Evolutionary conservation across 2,329 filamentous ascomycete species (phyloP).

Genomic region (Lachnellula arida): DNA sequence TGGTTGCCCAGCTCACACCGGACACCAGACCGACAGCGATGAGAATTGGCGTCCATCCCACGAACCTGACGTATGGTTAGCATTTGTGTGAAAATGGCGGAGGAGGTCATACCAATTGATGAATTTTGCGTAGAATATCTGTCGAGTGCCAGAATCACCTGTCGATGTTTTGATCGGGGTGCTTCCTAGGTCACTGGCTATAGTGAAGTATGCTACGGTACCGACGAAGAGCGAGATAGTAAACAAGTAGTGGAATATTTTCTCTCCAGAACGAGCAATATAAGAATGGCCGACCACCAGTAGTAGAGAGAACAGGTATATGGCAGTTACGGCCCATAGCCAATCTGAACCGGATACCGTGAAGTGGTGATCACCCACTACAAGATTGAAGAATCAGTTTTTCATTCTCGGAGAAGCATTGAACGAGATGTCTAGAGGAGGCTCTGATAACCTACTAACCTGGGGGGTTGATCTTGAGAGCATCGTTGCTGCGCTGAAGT

Average conservation of each 20-base stretch:
- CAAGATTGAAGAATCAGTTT: not conserved
- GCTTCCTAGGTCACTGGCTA: slow-evolving; percentile 61
- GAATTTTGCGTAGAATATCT: slow-evolving; percentile 63
- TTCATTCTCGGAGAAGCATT: not conserved
- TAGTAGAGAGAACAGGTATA: slow-evolving; percentile 52
- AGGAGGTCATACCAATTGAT: slow-evolving; percentile 48
- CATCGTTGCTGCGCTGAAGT: slow-evolving; percentile 18
- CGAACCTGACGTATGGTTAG: slow-evolving; percentile 25
- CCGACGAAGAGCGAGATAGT: slow-evolving; percentile 54
- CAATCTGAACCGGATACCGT: slow-evolving; percentile 55
- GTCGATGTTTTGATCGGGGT: slow-evolving; percentile 56
- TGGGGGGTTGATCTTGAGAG: slow-evolving; percentile 24
- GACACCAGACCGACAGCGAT: slow-evolving; percentile 57
- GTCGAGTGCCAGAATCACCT: slow-evolving; percentile 42
- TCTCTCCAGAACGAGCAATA: slow-evolving; percentile 45
- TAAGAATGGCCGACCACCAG: slow-evolving; percentile 46
- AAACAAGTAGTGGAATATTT: slow-evolving; percentile 59
- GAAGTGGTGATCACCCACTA: slow-evolving; percentile 29
- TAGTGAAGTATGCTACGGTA: slow-evolving; percentile 60
- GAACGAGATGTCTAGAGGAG: not conserved
- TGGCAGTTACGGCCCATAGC: slow-evolving; percentile 56
- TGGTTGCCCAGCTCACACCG: slow-evolving; percentile 59
- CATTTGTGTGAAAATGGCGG: not conserved
- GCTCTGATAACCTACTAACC: not conserved
- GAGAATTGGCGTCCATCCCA: slow-evolving; percentile 49